Conservation (phyloP, 208 protist species). For the Phytomonas sp. region DNA sequence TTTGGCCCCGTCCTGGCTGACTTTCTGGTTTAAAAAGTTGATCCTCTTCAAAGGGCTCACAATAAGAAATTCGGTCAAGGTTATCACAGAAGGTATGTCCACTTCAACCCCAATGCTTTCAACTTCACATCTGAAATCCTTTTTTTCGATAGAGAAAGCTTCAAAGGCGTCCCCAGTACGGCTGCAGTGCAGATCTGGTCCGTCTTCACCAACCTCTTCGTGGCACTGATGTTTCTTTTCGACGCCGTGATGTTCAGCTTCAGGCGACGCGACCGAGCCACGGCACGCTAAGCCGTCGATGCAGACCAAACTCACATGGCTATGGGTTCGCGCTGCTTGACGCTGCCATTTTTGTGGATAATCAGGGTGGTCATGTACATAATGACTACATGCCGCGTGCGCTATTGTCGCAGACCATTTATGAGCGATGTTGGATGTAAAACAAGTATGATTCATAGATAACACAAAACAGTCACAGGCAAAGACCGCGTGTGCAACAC, state of each 20-base stretch:
- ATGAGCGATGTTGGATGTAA: not conserved
- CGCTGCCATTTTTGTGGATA: not conserved
- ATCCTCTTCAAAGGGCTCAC: constrained; percentile 3
- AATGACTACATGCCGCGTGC: not conserved
- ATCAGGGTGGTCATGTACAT: not conserved
- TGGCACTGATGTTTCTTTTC: not conserved
- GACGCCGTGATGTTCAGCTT: not conserved
- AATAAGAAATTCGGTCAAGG: constrained; percentile 11
- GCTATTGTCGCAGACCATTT: not conserved
- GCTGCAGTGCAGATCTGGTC: no score
- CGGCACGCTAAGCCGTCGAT: not conserved
- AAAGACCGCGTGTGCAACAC: not conserved
- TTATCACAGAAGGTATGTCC: constrained; percentile 4
- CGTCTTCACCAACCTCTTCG: not conserved
- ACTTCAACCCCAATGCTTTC: constrained; percentile 2
- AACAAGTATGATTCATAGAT: not conserved
- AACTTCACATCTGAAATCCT: not conserved
- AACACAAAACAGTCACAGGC: not conserved
- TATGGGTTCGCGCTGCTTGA: not conserved
- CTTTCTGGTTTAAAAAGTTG: not conserved
- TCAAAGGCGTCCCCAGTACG: no score
- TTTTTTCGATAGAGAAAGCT: not conserved
- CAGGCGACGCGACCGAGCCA: no score
- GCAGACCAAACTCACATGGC: not conserved
- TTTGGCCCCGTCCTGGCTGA: not conserved